Evolutionary conservation across 2,329 filamentous ascomycete species (phyloP).

Genomic region (Hymenoscyphus scutula): DNA sequence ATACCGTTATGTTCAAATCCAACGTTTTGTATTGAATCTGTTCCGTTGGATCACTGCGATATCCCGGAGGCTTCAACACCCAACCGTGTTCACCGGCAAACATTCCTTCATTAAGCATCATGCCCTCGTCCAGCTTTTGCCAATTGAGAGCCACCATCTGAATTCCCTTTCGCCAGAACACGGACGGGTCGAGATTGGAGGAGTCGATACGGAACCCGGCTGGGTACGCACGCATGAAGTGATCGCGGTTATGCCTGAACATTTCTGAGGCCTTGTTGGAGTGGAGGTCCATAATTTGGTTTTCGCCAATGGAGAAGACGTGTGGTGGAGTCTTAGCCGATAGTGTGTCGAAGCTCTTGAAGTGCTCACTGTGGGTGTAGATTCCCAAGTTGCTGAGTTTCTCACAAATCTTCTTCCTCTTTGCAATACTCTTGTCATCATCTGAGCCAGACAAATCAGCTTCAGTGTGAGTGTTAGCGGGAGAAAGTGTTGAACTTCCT

Average conservation of each 20-base stretch:
- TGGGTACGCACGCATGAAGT: conserved; percentile 85
- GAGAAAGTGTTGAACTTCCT: conserved; percentile 22
- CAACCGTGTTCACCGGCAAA: conserved; percentile 79
- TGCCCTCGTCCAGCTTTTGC: conserved; percentile 86
- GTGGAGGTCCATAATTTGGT: conserved; percentile 61
- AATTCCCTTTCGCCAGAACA: conserved; percentile 85
- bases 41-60: conserved; percentile 48
- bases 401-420: conserved; percentile 59
- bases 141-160: conserved; percentile 93
- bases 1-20: conserved; percentile 67
- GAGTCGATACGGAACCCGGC: conserved; percentile 78
- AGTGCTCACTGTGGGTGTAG: conserved; percentile 84
- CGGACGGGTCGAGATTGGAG: conserved; percentile 80
- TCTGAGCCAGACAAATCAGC: conserved; percentile 35
- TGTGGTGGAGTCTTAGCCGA: conserved; percentile 57
- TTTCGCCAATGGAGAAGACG: conserved; percentile 67
- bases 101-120: conserved; percentile 96
- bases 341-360: conserved; percentile 67
- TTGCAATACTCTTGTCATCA: conserved; percentile 33
- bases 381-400: conserved; percentile 72
- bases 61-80: conserved; percentile 79
- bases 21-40: conserved; percentile 50
- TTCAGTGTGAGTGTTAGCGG: conserved; percentile 20
- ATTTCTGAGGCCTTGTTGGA: conserved; percentile 54
- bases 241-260: conserved; percentile 78